Evolutionary conservation across 2,329 filamentous ascomycete species (phyloP).

Genomic region (Hypoxylon sp.): DNA sequence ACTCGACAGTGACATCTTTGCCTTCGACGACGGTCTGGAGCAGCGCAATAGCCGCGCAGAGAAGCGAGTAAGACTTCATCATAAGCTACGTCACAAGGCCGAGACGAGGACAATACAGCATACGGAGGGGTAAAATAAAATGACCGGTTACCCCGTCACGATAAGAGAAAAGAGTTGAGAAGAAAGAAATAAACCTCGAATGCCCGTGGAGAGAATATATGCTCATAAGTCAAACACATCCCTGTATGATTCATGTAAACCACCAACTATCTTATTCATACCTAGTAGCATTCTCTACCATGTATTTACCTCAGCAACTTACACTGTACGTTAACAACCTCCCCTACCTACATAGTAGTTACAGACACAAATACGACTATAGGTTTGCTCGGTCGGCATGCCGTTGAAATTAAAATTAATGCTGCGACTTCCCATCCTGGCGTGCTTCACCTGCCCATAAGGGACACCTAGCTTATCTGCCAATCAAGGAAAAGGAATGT

Average conservation of each 20-base stretch:
- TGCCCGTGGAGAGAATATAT: conserved; percentile 5
- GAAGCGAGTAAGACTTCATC: conserved; percentile 46
- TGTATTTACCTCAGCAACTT: background rate
- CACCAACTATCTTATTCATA: background rate
- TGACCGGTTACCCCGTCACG: conserved; percentile 32
- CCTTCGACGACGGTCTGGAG: conserved; percentile 42
- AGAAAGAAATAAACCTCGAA: conserved; percentile 15
- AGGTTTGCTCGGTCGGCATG: conserved; percentile 6
- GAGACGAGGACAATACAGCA: conserved; percentile 1
- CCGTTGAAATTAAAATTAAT: conserved; percentile 26
- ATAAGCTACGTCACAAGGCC: conserved; percentile 16
- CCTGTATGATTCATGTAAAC: conserved; percentile 18
- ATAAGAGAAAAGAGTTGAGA: conserved; percentile 18
- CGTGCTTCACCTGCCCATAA: conserved; percentile 19
- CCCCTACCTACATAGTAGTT: background rate
- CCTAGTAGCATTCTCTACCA: background rate
- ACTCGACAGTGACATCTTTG: conserved; percentile 56
- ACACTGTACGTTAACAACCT: background rate
- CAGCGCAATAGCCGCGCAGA: conserved; percentile 45
- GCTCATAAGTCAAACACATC: conserved; percentile 34
- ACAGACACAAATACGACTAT: background rate
- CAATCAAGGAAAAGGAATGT: conserved; percentile 28
- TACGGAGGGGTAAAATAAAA: conserved; percentile 1
- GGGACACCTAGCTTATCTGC: conserved; percentile 5
- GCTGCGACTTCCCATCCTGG: conserved; percentile 6